Base-by-base conservation (phyloP, 176 grass and related monocot genomes). In the Aegilops tauschii region DNA sequence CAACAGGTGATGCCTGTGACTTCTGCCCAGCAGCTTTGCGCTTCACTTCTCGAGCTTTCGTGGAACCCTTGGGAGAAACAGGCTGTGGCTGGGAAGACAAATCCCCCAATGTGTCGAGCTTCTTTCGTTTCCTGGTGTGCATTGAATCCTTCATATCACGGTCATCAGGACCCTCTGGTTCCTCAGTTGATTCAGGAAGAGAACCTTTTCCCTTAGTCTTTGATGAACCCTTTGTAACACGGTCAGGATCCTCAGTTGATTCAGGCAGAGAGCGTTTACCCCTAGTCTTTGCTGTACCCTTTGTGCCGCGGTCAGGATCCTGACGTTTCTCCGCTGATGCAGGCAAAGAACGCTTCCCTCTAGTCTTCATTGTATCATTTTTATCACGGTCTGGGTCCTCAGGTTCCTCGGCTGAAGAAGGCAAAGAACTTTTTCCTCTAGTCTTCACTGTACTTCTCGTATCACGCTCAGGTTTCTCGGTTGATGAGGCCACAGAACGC, bases 61-160 rank as follows among this genome's bases (percentile, higher is more conserved):
- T 72, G 52, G 68, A 64, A 77, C 82, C 78, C 50, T 77, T 91
- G 81, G 21, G 79, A 83, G 61, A 71, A 30, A 42, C 70, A 85
- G 71, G 37, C 32, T 78, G 76, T 58, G 81, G 76, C 40, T 69
- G 87, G 77, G 83, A 91, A 76, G 76, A 87, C 61, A 93, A 78
- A 91, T 95, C 94, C 77, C 89, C 94, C 65, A 95, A 83, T 34
- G 84, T 93, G 80, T 91, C 70, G 68, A 95, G 87, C 61, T 88
- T 93, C 85, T 88, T 91, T 80, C 92, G 87, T 83, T 91, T 95
- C 62, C 68, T 91, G 79, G 80, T 85, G 61, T 88, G 5, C 25
- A 45, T 40, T 29, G 23, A 6, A 45, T 74, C 69, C 69, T 74
- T 40, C 2, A 10, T 37, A 79, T 5, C 77, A 37, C 6, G 5